Base-by-base conservation (phyloP, 2,329 filamentous ascomycete species). In the Fusarium xylarioides region DNA sequence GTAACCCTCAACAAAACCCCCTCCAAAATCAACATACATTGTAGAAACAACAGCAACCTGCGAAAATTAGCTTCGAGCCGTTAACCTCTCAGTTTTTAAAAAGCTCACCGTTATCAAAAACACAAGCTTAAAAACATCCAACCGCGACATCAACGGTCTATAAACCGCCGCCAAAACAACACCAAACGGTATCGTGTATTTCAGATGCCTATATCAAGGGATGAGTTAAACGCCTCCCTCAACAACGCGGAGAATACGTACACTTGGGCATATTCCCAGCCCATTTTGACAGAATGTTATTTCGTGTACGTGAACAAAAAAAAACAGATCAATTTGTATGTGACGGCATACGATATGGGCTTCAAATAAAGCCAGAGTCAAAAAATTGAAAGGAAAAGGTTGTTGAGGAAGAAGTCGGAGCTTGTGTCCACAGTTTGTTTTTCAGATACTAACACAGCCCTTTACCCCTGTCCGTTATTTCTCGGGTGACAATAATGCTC, bases 1-100 rank as follows among this genome's bases (percentile, higher is more conserved):
- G 50, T 54, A 18, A 10, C 2, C 19, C 26, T 54, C 50, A 30
- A 30, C 15, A 40, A 40, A 28, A n/a, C 3, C 11, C 7, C 23
- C 19, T 4, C 10, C 14, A 18, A 18, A 14, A 5, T 4, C 9
- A 21, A 58, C 71, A 56, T 65, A 74, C 71, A 91, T 90, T 0
- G 92, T 93, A 8, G 91, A 88, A 32, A 86, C 76, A 53, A 94
- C 89, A 26, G 92, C 91, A 71, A 72, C 50, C 74, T 76, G 3
- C 4, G 19, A 1, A 6, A 38, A 23, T 62, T 63, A 63, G 59
- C 23, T 44, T 15, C 15, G 32, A 23, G 0, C 8, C 12, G 2
- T 19, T 0, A 8, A 11, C 0, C 2, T 2, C n/a, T n/a, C n/a
- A n/a, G n/a, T n/a, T 2, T 2, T 0, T 5, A 38, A 38, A 2